A percentile compares a stretch with the other conserved stretches of the same genome.
These are phyloP conservation scores for Geotrichum restrictum DNA, from an alignment of 1,139 yeast genomes.

Conservation along the genomic window DNA sequence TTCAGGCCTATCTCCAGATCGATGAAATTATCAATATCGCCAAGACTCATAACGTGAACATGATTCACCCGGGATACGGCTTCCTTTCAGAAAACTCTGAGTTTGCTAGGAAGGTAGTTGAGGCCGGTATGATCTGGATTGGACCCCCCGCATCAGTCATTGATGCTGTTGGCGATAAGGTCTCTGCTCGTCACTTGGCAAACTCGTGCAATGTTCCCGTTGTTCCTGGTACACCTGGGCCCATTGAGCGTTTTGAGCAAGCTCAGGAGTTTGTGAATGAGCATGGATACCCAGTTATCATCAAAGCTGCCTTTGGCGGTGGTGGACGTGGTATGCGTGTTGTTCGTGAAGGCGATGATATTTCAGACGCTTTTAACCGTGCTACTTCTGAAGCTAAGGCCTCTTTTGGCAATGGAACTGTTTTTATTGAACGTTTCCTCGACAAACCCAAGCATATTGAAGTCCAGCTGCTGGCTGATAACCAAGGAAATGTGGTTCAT, in stretches of 20 bases:
- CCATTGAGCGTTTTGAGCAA: slow-evolving; percentile 75
- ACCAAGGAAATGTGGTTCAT: slow-evolving; percentile 91
- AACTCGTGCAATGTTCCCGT: slow-evolving; percentile 78
- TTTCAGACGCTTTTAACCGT: slow-evolving; percentile 86
- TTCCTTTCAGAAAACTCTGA: slow-evolving; percentile 92
- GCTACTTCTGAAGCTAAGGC: slow-evolving; percentile 93
- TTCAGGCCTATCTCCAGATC: slow-evolving; percentile 91
- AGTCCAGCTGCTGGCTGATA: slow-evolving; percentile 92
- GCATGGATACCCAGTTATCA: slow-evolving; percentile 93
- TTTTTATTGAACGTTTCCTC: slow-evolving; percentile 92
- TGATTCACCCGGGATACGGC: slow-evolving; percentile 99
- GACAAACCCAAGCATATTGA: slow-evolving; percentile 97
- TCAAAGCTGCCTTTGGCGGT: slow-evolving; percentile 99
- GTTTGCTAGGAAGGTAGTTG: slow-evolving; percentile 88
- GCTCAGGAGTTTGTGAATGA: slow-evolving; percentile 73
- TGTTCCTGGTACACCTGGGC: slow-evolving; percentile 98
- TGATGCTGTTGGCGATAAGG: slow-evolving; percentile 98
- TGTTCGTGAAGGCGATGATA: slow-evolving; percentile 92
- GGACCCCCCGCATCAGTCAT: slow-evolving; percentile 89
- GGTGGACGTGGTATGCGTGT: slow-evolving; percentile 99
- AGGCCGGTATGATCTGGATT: slow-evolving; percentile 89
- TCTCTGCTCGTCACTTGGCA: slow-evolving; percentile 87
- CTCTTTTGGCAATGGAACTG: slow-evolving; percentile 96
- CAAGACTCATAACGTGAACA: slow-evolving; percentile 77
- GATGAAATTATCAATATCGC: slow-evolving; percentile 94